Percentiles rank a stretch among this genome's conserved stretches.
Conservation (phyloP, 2,329 filamentous ascomycete species). For the Leptosphaerulina australis region DNA sequence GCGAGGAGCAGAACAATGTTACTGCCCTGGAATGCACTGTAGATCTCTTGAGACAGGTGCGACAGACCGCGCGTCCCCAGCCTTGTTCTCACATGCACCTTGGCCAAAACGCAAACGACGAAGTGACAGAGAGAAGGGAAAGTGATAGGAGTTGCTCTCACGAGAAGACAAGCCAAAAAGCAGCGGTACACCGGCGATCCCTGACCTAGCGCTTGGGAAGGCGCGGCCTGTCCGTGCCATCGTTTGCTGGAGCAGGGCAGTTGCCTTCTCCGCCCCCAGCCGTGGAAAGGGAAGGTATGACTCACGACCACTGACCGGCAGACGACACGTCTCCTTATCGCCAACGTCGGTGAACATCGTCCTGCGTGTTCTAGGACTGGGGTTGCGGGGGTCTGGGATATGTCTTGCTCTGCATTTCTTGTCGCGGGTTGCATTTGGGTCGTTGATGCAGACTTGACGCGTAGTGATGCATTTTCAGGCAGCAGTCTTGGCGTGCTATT, state of each 20-base stretch:
- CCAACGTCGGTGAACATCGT: constrained; percentile 19
- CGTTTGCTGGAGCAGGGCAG: constrained; percentile 14
- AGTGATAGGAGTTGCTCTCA: constrained; percentile 15
- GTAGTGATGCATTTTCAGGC: constrained; percentile 7
- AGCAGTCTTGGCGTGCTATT: constrained; percentile 7
- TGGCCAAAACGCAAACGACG: constrained; percentile 12
- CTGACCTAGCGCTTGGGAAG: constrained; percentile 9
- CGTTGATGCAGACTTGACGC: constrained; percentile 7
- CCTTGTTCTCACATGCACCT: constrained; percentile 20
- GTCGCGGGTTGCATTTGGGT: background rate
- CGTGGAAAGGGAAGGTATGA: constrained; percentile 21
- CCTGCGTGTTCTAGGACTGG: constrained; percentile 8
- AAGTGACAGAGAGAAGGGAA: constrained; percentile 15
- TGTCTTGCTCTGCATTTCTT: constrained; percentile 6
- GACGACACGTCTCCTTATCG: constrained; percentile 20
- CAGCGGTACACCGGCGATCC: constrained; percentile 15
- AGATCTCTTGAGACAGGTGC: constrained; percentile 29
- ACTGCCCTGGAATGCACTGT: constrained; percentile 28
- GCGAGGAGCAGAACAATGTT: constrained; percentile 15
- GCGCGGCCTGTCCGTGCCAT: constrained; percentile 19
- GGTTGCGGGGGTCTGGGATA: constrained; percentile 1
- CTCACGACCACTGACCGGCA: constrained; percentile 31
- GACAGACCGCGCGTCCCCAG: constrained; percentile 23
- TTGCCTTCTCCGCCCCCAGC: constrained; percentile 21
- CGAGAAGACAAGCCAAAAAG: constrained; percentile 18